Evolutionary conservation across 2,329 filamentous ascomycete genomes (phyloP).

Genomic region (Sclerotinia subarctica): DNA sequence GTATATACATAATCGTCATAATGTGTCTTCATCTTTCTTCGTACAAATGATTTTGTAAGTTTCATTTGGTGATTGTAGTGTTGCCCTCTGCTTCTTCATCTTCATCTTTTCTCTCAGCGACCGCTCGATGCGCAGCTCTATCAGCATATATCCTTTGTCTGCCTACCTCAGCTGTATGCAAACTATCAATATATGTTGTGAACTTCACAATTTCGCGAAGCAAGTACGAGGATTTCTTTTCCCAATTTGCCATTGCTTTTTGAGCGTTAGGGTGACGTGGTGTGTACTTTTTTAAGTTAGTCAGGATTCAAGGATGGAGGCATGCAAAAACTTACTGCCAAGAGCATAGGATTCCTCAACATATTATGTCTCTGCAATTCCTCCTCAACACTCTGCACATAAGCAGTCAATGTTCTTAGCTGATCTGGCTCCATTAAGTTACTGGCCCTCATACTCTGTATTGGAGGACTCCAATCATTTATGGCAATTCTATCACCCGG

Average conservation of each 20-base stretch:
- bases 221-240: conserved; percentile 89
- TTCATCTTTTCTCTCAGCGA: conserved; percentile 25
- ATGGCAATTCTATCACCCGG: conserved; percentile 83
- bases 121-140: conserved; percentile 42
- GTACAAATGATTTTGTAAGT: neutral
- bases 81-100: conserved; percentile 23
- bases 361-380: conserved; percentile 87
- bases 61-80: conserved; percentile 6
- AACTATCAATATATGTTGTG: conserved; percentile 84
- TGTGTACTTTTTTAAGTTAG: conserved; percentile 57
- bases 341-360: conserved; percentile 78
- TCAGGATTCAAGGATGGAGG: too few relatives aligned
- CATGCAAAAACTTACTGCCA: conserved; percentile 56
- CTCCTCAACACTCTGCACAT: conserved; percentile 80
- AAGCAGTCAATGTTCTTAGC: conserved; percentile 67
- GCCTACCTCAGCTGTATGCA: conserved; percentile 66
- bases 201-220: conserved; percentile 96
- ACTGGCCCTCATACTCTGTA: conserved; percentile 85
- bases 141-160: conserved; percentile 68
- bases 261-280: conserved; percentile 75
- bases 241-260: conserved; percentile 94
- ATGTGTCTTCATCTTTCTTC: conserved; percentile 5
- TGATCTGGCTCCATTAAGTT: conserved; percentile 77
- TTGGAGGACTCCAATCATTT: conserved; percentile 83
- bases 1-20: conserved; percentile 14